Percentiles rank a stretch among this genome's conserved stretches.
phyloP scores from a whole-genome alignment of 306 rosid genomes.

The Corylus americana region DNA sequence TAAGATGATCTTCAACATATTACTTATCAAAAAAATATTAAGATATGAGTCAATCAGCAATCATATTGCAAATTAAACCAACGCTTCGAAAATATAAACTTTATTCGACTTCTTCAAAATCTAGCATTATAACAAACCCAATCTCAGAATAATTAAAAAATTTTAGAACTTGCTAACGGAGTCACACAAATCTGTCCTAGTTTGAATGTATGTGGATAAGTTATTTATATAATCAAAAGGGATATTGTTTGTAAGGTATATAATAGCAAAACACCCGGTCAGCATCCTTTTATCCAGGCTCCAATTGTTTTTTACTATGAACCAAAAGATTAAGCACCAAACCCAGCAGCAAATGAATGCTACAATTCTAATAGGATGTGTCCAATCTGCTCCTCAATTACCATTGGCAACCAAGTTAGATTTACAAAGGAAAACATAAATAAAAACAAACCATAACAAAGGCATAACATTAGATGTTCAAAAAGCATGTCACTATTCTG shows the following conservation, averaged over 20 bases:
- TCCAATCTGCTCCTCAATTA: too few species aligned
- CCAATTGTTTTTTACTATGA: too few species aligned
- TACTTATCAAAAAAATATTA: too few species aligned
- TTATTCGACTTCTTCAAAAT: background rate
- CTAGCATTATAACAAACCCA: background rate
- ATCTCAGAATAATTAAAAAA: background rate
- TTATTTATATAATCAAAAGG: too few species aligned
- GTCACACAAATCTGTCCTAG: too few species aligned
- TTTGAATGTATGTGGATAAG: background rate
- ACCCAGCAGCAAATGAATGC: background rate
- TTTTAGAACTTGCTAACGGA: background rate
- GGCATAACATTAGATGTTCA: background rate
- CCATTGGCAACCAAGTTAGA: background rate
- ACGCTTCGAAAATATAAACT: background rate
- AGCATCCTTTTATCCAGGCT: too few species aligned
- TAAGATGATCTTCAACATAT: background rate
- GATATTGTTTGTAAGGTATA: too few species aligned
- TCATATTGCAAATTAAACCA: background rate
- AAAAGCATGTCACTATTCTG: background rate
- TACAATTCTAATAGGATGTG: background rate
- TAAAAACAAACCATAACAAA: background rate
- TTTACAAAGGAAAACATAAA: background rate
- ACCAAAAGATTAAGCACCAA: too few species aligned
- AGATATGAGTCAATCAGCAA: background rate
- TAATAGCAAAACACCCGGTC: too few species aligned